Evolutionary conservation across 495 filamentous ascomycete genomes (phyloP).

Genomic region (Friedmanniomyces simplex): DNA sequence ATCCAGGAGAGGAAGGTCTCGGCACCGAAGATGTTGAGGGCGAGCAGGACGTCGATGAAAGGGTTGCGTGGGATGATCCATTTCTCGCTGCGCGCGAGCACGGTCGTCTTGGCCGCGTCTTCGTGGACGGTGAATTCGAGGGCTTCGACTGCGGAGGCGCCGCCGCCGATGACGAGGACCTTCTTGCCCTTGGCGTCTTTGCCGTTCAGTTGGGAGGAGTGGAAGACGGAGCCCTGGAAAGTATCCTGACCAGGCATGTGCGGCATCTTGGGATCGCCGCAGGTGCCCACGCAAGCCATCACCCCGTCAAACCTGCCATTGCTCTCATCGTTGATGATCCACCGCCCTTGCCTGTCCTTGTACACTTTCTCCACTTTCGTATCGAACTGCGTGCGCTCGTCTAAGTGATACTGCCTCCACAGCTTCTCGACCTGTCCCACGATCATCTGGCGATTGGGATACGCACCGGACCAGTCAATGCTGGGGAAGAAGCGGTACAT

Average conservation of each 20-base stretch:
- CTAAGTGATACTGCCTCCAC: conserved; percentile 66
- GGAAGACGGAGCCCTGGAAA: conserved; percentile 59
- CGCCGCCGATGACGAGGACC: conserved; percentile 66
- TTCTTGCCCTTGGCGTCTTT: conserved; percentile 60
- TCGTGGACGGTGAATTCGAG: conserved; percentile 66
- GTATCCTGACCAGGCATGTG: conserved; percentile 52
- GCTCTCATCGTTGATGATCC: conserved; percentile 65
- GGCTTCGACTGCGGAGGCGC: conserved; percentile 74
- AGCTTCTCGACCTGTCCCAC: conserved; percentile 56
- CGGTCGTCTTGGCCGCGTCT: conserved; percentile 54
- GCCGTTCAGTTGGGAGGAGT: conserved; percentile 65
- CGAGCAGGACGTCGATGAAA: conserved; percentile 59
- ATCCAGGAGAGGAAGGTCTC: conserved; percentile 68
- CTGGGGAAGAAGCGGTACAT: conserved; percentile 88
- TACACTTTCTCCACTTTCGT: conserved; percentile 57
- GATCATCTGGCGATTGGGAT: conserved; percentile 65
- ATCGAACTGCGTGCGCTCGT: conserved; percentile 60
- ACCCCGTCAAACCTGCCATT: conserved; percentile 69
- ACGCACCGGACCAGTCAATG: conserved; percentile 59
- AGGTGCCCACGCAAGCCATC: conserved; percentile 66
- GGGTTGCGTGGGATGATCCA: conserved; percentile 79
- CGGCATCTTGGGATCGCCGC: conserved; percentile 65
- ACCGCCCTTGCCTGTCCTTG: conserved; percentile 56
- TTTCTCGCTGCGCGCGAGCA: conserved; percentile 71
- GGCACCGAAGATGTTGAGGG: conserved; percentile 68